Evolutionary conservation across 2,329 filamentous ascomycete genomes (phyloP).

Genomic region (Xylariaceae sp.): DNA sequence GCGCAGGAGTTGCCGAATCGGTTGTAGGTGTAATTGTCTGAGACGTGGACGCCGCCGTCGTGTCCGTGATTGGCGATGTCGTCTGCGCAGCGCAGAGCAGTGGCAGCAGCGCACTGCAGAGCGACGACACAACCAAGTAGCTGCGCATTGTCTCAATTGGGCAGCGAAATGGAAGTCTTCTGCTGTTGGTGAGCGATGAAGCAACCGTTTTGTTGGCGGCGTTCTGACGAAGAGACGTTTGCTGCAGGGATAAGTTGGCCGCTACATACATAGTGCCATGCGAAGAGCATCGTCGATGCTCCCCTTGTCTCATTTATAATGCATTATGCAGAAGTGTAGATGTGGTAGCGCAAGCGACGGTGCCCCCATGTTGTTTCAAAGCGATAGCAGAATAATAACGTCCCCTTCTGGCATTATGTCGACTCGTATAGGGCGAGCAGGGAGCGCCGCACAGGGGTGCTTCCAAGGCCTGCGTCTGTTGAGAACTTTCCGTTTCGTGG

Average conservation of each 20-base stretch:
- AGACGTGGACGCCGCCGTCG: constrained; percentile 14
- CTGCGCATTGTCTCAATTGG: constrained; percentile 22
- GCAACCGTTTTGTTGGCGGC: too few relatives aligned
- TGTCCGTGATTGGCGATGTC: constrained; percentile 20
- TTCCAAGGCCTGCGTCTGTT: not conserved
- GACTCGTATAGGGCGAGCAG: not conserved
- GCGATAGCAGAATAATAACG: not conserved
- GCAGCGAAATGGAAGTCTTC: constrained; percentile 1
- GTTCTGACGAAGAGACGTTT: too few relatives aligned
- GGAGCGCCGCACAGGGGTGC: not conserved
- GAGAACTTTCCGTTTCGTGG: too few relatives aligned
- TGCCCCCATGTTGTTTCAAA: not conserved
- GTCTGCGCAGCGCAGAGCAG: constrained; percentile 33
- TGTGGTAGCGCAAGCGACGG: not conserved
- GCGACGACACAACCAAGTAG: constrained; percentile 24
- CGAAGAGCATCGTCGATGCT: constrained; percentile 5
- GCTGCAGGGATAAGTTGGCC: too few relatives aligned
- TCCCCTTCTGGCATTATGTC: not conserved
- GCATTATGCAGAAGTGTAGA: constrained; percentile 16
- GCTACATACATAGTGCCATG: too few relatives aligned
- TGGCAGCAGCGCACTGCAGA: constrained; percentile 32
- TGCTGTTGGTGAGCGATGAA: too few relatives aligned
- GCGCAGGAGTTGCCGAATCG: not conserved
- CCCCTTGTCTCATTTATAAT: constrained; percentile 18
- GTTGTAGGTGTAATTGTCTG: not conserved